Base-by-base conservation (phyloP, 176 grass and related monocot genomes). In the Oryza officinalis region DNA sequence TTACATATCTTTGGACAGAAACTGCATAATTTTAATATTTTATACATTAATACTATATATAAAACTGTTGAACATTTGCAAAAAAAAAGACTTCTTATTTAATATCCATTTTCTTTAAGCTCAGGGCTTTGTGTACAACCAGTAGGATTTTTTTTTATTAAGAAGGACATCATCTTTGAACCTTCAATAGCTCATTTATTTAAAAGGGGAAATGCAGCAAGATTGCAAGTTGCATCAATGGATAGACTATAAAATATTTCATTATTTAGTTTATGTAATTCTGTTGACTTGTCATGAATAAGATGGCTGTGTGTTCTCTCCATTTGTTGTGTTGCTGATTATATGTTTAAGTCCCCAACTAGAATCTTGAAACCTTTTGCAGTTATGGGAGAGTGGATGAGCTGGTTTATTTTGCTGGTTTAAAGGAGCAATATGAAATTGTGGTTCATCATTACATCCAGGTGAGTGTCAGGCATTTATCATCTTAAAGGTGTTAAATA, bases 371-470 rank as follows among this genome's bases (percentile, higher is more conserved):
- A 72, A 86, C 74, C 59, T 86, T 72, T 80, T 91, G 84, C 81
- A 98, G 96, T 78, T 94, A 93, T 73, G 96, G 96, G 61, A 94
- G 93, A 87, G 85, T 93, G 35, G 91, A 98, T 54, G 96, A 98
- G 50, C 89, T 98, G 17, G 96, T 98, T 27, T 98, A 92, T 81
- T 98, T 98, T 92, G 96, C 96, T 82, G 81, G 89, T 81, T 89
- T 98, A 73, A 98, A 98, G 74, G 93, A 93, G 60, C 89, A 98
- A 35, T 90, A 93, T 75, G 96, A 98, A 86, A 95, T 98, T 76
- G 93, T 98, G 12, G 83, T 98, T 88, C 96, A 95, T 83, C 89
- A 98, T 89, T 98, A 93, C 76, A 98, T 98, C 87, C 93, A 95
- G 91, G 96, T 92, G 65, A 26, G 69, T 86, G 57, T 25, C n/a